Evolutionary conservation across 305 asterid species (phyloP), one percentile per base, ranked within the genome.

Genomic region (Lippia alba): DNA sequence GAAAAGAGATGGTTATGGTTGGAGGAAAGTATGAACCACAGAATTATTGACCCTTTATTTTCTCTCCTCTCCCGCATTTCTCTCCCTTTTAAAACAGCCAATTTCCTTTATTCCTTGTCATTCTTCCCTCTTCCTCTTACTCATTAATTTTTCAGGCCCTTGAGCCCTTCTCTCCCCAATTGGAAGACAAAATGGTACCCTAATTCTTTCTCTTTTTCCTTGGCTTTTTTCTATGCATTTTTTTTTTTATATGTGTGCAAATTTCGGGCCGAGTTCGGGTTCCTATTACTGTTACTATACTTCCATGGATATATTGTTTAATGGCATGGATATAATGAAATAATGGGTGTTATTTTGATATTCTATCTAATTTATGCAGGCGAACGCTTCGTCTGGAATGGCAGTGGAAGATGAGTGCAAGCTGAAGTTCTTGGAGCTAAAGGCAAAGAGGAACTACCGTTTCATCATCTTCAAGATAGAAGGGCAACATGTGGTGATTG

Each of bases 341-440:
- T 36, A 14, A 15, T 12, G n/a, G n/a, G n/a, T n/a, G 19, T 49
- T 5, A 5, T 49, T n/a, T 15, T 1, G 9, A 36, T 56, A 11
- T 56, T 19, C 3, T 3, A 19, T 19, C 20, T 50, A 18, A 50
- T 50, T 5, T 50, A 50, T n/a, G 45, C 70, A 84, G 91, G 91
- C 85, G 58, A 86, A 78, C 34, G 76, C 91, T 3, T 72, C 72
- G 41, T 84, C 91, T 63, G 85, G 86, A 64, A 81, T 81, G 82
- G 87, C 85, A 10, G 88, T 86, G 74, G 40, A 76, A 0, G 88
- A 83, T 63, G 86, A 84, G 1, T 84, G 89, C 64, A 86, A 84
- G 58, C 75, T 78, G 56, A 86, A 75, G 70, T 86, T 83, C 69
- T 55, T 72, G 64, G 91, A 86, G 50, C 65, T 86, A 51, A 80